phyloP scores from a whole-genome alignment of 371 early-diverging fungal genomes.

The Saksenaea vasiformis region DNA sequence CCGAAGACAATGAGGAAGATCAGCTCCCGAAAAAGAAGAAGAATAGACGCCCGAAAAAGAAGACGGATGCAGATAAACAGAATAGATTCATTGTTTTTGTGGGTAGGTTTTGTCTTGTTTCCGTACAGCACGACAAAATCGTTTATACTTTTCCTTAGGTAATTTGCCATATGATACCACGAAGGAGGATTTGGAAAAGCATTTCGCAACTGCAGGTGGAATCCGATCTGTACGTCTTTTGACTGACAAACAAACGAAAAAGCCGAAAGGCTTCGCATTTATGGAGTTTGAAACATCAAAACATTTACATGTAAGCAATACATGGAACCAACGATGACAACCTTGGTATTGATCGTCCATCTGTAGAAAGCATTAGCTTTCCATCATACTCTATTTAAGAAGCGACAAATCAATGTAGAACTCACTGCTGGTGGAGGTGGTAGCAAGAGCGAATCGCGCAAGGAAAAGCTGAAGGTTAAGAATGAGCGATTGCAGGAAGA shows the following conservation, averaged over 20 bases:
- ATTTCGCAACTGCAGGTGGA: constrained; percentile 61
- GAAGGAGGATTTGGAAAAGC: constrained; percentile 63
- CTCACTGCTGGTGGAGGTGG: constrained; percentile 86
- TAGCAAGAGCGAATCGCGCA: constrained; percentile 63
- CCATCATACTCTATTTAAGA: constrained; percentile 67
- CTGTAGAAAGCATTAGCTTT: constrained; percentile 66
- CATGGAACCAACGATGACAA: background rate
- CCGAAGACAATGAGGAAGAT: constrained; percentile 20
- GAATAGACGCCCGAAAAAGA: constrained; percentile 19
- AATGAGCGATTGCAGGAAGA: constrained; percentile 69
- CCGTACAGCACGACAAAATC: background rate
- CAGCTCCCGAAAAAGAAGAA: constrained; percentile 18
- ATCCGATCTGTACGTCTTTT: constrained; percentile 67
- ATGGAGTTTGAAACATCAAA: constrained; percentile 66
- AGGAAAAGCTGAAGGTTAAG: constrained; percentile 64
- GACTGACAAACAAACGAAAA: constrained; percentile 74
- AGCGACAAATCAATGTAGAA: constrained; percentile 76
- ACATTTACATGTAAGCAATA: constrained; percentile 51
- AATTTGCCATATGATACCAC: constrained; percentile 71
- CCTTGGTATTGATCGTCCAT: background rate
- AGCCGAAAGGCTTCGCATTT: constrained; percentile 81
- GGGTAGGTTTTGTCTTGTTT: constrained; percentile 37
- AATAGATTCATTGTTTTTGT: constrained; percentile 74
- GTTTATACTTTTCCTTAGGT: constrained; percentile 33
- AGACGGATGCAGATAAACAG: constrained; percentile 22